Conservation (phyloP, 2,329 filamentous ascomycete species). For the Nothophaeocryptopus gaeumannii region DNA sequence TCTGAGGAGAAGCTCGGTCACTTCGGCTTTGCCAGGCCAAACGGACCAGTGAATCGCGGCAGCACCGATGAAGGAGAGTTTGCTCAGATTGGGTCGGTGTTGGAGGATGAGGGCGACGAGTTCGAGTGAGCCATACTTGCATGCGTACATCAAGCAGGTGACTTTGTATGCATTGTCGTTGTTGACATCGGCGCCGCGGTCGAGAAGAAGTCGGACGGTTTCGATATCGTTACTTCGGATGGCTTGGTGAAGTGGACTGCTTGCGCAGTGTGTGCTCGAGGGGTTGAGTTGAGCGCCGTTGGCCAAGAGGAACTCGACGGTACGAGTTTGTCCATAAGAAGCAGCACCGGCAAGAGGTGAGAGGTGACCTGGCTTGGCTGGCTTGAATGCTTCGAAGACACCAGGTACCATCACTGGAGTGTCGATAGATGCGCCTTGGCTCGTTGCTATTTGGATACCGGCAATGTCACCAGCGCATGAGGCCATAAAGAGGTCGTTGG, state of each 20-base stretch:
- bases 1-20: slow-evolving; percentile 27
- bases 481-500: slow-evolving; percentile 29
- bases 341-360: slow-evolving; percentile 35
- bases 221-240: slow-evolving; percentile 29
- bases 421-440: slow-evolving; percentile 31
- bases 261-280: slow-evolving; percentile 26
- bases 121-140: slow-evolving; percentile 26
- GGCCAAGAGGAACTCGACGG: slow-evolving; percentile 29
- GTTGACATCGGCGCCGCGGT: slow-evolving; percentile 30
- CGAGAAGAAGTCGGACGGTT: slow-evolving; percentile 28
- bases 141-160: slow-evolving; percentile 36
- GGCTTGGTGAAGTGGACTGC: slow-evolving; percentile 34
- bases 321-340: slow-evolving; percentile 27
- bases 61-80: slow-evolving; percentile 30
- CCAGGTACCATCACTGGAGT: slow-evolving; percentile 26
- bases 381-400: slow-evolving; percentile 35
- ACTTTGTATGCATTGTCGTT: slow-evolving; percentile 32
- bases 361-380: slow-evolving; percentile 33
- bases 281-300: slow-evolving; percentile 32
- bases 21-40: slow-evolving; percentile 26
- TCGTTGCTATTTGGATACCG: slow-evolving; percentile 27
- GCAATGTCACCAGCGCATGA: slow-evolving; percentile 31
- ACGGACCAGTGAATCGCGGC: slow-evolving; percentile 32
- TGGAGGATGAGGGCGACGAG: slow-evolving; percentile 29
- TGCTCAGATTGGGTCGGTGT: slow-evolving; percentile 28